Conservation (phyloP, 2,329 filamentous ascomycete genomes). For the Phyllachora maydis region DNA sequence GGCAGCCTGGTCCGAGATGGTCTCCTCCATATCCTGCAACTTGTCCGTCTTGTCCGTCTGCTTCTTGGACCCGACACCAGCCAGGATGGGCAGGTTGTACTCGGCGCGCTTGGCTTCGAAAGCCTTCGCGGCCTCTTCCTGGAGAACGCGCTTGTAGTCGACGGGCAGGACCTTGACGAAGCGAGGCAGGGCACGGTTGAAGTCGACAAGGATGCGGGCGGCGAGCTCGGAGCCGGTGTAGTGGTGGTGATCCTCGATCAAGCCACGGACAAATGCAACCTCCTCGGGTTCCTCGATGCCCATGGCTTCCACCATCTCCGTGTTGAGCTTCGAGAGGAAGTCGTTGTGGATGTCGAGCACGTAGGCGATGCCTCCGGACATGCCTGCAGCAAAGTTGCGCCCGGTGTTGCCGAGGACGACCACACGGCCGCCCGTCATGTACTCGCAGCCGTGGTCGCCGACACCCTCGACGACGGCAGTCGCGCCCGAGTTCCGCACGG, state of each 20-base stretch:
- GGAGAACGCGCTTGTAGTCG: slow-evolving; percentile 86
- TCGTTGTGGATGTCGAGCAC: slow-evolving; percentile 78
- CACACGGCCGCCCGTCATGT: slow-evolving; percentile 93
- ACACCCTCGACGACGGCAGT: slow-evolving; percentile 92
- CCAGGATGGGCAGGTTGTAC: slow-evolving; percentile 59
- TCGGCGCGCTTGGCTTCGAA: slow-evolving; percentile 69
- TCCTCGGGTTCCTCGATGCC: slow-evolving; percentile 68
- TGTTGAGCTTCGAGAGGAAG: slow-evolving; percentile 86
- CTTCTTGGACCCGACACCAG: slow-evolving; percentile 45
- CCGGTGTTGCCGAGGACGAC: slow-evolving; percentile 75
- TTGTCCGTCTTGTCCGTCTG: slow-evolving; percentile 47
- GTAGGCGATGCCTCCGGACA: slow-evolving; percentile 96
- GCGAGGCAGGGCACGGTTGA: slow-evolving; percentile 71
- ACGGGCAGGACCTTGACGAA: slow-evolving; percentile 88
- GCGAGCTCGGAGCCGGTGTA: slow-evolving; percentile 94
- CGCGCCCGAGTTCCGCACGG: slow-evolving; percentile 88
- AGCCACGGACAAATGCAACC: slow-evolving; percentile 72
- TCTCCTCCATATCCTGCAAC: slow-evolving; percentile 77
- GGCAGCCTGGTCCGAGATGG: slow-evolving; percentile 59
- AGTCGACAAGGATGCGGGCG: slow-evolving; percentile 84
- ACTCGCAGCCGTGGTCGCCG: slow-evolving; percentile 92
- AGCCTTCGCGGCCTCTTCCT: slow-evolving; percentile 69
- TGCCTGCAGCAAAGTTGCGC: slow-evolving; percentile 93
- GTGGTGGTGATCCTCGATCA: slow-evolving; percentile 94
- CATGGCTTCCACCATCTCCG: slow-evolving; percentile 89